A percentile compares a stretch with the other conserved stretches of the same genome.
phyloP scores from a whole-genome alignment of 2,329 filamentous ascomycete genomes.

The Allantophomopsis cytisporea region DNA sequence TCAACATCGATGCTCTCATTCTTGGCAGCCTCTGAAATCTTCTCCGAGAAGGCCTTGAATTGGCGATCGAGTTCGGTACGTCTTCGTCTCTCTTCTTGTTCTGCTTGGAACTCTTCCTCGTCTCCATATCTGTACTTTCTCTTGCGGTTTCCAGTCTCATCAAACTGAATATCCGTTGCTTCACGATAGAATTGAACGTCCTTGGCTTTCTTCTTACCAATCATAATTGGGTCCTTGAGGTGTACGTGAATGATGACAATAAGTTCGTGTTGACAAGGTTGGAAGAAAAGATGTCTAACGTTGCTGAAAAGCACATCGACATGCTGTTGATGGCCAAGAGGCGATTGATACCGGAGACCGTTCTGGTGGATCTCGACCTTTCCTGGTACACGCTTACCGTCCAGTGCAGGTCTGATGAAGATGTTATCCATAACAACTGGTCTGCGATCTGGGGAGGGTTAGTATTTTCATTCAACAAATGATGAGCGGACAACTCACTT shows the following conservation, averaged over 20 bases:
- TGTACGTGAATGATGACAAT: slow-evolving; percentile 98
- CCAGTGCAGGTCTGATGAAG: slow-evolving; percentile 87
- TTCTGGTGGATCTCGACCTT: slow-evolving; percentile 98
- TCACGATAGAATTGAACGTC: slow-evolving; percentile 98
- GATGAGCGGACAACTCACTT: slow-evolving; percentile 40
- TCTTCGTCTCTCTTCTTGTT: slow-evolving; percentile 89
- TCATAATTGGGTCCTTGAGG: slow-evolving; percentile 93
- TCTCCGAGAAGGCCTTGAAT: slow-evolving; percentile 93
- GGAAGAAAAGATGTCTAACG: slow-evolving; percentile 97
- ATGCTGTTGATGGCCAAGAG: slow-evolving; percentile 64
- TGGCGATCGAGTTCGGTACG: slow-evolving; percentile 87
- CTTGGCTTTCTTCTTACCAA: slow-evolving; percentile 96
- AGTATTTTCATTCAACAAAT: slow-evolving; percentile 16
- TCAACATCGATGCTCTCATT: slow-evolving; percentile 87
- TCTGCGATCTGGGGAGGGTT: slow-evolving; percentile 59
- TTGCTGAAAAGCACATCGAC: slow-evolving; percentile 97
- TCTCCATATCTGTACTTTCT: slow-evolving; percentile 96
- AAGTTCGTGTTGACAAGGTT: slow-evolving; percentile 88
- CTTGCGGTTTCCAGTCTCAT: slow-evolving; percentile 96
- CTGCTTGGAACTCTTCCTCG: slow-evolving; percentile 96
- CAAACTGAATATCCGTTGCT: slow-evolving; percentile 96
- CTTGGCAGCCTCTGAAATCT: slow-evolving; percentile 90
- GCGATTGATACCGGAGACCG: slow-evolving; percentile 87
- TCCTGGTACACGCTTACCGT: slow-evolving; percentile 91
- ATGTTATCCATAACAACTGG: slow-evolving; percentile 86